These are phyloP conservation scores for Syzygium jambos DNA, from an alignment of 345 rosid genomes.

Conservation along the genomic window DNA sequence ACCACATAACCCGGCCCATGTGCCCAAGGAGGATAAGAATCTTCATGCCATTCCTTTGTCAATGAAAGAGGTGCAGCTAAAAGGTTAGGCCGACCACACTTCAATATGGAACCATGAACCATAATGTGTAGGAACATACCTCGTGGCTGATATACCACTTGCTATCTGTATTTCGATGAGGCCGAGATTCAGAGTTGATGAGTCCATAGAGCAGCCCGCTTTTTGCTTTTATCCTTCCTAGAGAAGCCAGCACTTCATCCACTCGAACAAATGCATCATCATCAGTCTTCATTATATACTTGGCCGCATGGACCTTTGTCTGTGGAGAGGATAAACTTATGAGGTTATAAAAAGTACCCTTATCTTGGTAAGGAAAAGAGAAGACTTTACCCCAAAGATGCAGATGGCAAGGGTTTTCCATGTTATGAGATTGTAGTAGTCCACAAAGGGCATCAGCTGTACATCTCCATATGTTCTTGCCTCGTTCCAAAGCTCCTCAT, in stretches of 20 bases:
- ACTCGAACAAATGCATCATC: conserved; percentile 97
- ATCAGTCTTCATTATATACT: conserved; percentile 93
- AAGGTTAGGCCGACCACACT: not conserved
- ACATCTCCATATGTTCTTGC: conserved; percentile 77
- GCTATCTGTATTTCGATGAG: conserved; percentile 80
- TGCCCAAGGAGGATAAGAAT: conserved; percentile 82
- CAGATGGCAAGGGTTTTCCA: conserved; percentile 98
- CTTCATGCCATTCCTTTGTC: conserved; percentile 79
- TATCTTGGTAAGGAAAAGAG: not conserved
- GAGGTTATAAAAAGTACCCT: conserved; percentile 13
- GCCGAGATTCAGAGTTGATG: conserved; percentile 75
- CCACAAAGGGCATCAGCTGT: conserved; percentile 97
- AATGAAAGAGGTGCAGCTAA: not conserved
- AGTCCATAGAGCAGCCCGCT: conserved; percentile 80
- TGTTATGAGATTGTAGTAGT: conserved; percentile 90
- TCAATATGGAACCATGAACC: not conserved
- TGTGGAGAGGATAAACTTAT: conserved; percentile 24
- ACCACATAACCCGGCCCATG: conserved; percentile 96
- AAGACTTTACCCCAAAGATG: conserved; percentile 77
- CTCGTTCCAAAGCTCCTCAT: conserved; percentile 91
- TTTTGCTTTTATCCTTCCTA: conserved; percentile 43
- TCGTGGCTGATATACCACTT: conserved; percentile 87
- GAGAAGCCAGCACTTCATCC: conserved; percentile 73
- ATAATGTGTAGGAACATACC: conserved; percentile 29
- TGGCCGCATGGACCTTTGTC: conserved; percentile 74